Evolutionary conservation across 2,329 filamentous ascomycete species (phyloP), one percentile per base, ranked within the genome.

Genomic region (Verticillium dahliae): DNA sequence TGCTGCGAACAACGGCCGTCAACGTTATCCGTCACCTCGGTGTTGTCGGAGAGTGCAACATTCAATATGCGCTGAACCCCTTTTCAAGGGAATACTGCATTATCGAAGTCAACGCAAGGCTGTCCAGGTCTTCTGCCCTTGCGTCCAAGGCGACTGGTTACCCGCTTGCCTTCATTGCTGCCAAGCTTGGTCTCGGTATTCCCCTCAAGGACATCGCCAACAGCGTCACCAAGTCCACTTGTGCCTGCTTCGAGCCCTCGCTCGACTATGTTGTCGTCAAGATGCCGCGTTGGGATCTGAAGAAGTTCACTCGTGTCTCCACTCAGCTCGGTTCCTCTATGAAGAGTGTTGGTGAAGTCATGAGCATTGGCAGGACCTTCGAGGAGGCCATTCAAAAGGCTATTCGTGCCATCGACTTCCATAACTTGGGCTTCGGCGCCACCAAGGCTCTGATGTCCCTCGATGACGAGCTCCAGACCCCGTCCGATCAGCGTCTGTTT

Each of bases 271-370:
- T 96, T 59, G 95, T 98, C 18, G 94, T 98, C 69, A 99, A 99
- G 85, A 98, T 99, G 81, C 95, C 95, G 56, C 86, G 95, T 69
- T 99, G 95, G 95, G 95, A 99, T 78, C 78, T 99, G 72, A 98
- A 98, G 83, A 99, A 99, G 80, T 99, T 99, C 78, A 96, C 91
- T 34, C 88, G 95, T 67, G 95, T 98, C 27, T 98, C 94, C 4
- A 98, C 93, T 1, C 90, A 96, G 72, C 89, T 99, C 31, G 94
- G 93, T 35, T 98, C 95, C 3, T 97, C 94, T 13, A 99, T 99
- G 95, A 99, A 98, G 88, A 97, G 92, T 85, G 93, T 99, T 60
- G 95, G 95, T 72, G 95, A 99, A 75, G 95, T 99, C 67, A 98
- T 99, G 95, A 94, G 90, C 71, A 97, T 99, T 68, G 95, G 95